Percentiles rank a stretch among this genome's conserved stretches.
phyloP scores from a whole-genome alignment of 306 rosid genomes.

The Delonix regia region DNA sequence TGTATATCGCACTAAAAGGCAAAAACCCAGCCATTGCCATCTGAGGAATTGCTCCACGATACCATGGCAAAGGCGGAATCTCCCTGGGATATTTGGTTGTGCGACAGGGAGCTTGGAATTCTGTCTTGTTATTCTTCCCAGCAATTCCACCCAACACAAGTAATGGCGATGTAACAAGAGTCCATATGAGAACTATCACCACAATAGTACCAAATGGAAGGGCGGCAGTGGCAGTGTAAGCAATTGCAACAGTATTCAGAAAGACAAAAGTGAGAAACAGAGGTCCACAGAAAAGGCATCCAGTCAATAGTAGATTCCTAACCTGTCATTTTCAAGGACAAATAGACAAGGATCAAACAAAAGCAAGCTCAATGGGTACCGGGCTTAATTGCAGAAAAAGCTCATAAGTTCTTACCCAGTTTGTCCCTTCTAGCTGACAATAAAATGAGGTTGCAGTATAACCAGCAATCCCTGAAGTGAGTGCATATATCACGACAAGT shows the following conservation, averaged over 20 bases:
- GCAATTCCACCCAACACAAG: conserved; percentile 63
- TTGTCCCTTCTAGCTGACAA: conserved; percentile 88
- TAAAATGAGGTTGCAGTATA: conserved; percentile 87
- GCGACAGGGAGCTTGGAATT: conserved; percentile 59
- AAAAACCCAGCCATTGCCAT: conserved; percentile 65
- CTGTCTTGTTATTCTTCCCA: conserved; percentile 63
- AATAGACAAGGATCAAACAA: not conserved
- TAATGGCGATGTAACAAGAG: conserved; percentile 56
- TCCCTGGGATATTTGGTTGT: conserved; percentile 61
- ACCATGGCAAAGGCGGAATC: conserved; percentile 62
- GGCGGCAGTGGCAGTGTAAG: conserved; percentile 57
- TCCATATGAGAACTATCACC: conserved; percentile 64
- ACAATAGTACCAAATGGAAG: conserved; percentile 63
- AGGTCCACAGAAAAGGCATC: conserved; percentile 64
- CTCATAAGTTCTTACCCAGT: conserved; percentile 60
- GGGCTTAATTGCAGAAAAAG: conserved; percentile 28
- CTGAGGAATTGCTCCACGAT: conserved; percentile 52
- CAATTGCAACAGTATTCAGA: conserved; percentile 60
- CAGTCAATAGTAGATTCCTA: conserved; percentile 56
- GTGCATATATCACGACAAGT: conserved; percentile 88
- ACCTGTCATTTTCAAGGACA: conserved; percentile 48
- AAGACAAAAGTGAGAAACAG: conserved; percentile 55
- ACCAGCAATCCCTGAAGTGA: conserved; percentile 95
- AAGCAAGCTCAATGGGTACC: not conserved
- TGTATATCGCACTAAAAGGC: conserved; percentile 60